Evolutionary conservation across 2,329 filamentous ascomycete species (phyloP), one percentile per base, ranked within the genome.

Genomic region (Cadophora luteo-olivacea): DNA sequence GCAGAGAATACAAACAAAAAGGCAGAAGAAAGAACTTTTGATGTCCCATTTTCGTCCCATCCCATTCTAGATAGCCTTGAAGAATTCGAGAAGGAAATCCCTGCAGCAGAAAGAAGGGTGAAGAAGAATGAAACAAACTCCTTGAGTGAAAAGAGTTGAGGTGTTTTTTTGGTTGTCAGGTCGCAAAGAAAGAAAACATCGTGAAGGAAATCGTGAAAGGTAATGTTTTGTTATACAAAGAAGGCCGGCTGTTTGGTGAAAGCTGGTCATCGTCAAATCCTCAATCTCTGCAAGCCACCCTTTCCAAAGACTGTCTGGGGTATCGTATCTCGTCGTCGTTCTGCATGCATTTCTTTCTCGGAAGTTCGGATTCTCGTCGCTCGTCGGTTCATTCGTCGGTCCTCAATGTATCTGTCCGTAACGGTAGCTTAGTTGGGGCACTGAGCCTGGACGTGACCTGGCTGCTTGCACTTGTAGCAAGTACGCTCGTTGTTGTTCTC

Each of bases 401-500:
- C 73, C 72, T 73, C 64, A 69, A 68, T 70, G 74, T 76, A 72
- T 72, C 41, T 64, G 58, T 41, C 48, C 68, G 32, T 66, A 24
- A 32, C 33, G 32, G n/a, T 57, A 25, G 61, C 67, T 82, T 91
- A 92, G 86, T 92, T 94, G 78, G 95, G 93, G 91, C 96, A 99
- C 78, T 92, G 89, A 77, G 92, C 89, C 89, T 97, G 95, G 80
- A 98, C 91, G 67, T 75, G 73, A 33, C 73, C 75, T 85, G 86
- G 80, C 82, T 90, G 87, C 83, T 90, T 87, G 87, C 88, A 98
- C 87, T 97, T 97, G 89, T 99, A 99, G 91, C 96, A 99, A 80
- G 97, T 94, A 81, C 97, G 95, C 88, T 98, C 95, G 79, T 89
- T 87, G 76, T 90, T 88, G 69, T 92, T 92, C 84, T 97, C 95